Evolutionary conservation across 75 land plant species (phyloP).

Genomic region (Sequoia sempervirens): DNA sequence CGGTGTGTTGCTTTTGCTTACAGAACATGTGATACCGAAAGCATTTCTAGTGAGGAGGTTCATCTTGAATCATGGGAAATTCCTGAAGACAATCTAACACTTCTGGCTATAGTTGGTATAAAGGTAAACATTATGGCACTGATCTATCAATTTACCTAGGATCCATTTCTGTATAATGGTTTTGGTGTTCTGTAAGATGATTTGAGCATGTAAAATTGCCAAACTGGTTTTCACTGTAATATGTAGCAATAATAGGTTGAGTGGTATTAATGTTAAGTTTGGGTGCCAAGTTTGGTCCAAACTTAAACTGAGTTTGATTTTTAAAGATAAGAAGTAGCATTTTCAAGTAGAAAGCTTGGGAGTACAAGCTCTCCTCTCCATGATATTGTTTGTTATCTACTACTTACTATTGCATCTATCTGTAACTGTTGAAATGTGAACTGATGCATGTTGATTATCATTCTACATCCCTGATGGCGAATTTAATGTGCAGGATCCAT

Average conservation of each 20-base stretch:
- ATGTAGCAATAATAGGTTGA: neutral
- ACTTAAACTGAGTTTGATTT: neutral
- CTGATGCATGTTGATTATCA: neutral
- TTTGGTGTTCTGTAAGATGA: neutral
- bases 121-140: constrained; percentile 41
- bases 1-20: constrained; percentile 89
- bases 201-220: neutral
- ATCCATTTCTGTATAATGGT: neutral
- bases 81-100: constrained; percentile 61
- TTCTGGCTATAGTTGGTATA: constrained; percentile 75
- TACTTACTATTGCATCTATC: neutral
- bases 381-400: neutral
- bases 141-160: neutral
- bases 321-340: neutral
- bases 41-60: constrained; percentile 48
- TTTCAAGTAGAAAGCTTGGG: neutral
- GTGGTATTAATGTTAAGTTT: neutral
- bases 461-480: neutral
- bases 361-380: neutral
- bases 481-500: constrained; percentile 67
- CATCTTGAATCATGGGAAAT: constrained; percentile 41
- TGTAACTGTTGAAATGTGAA: neutral
- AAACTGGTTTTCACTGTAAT: neutral
- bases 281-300: neutral
- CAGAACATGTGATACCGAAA: constrained; percentile 29